Base-by-base conservation (phyloP, 768 basidiomycete genomes). In the Thelephora aurantiotincta region DNA sequence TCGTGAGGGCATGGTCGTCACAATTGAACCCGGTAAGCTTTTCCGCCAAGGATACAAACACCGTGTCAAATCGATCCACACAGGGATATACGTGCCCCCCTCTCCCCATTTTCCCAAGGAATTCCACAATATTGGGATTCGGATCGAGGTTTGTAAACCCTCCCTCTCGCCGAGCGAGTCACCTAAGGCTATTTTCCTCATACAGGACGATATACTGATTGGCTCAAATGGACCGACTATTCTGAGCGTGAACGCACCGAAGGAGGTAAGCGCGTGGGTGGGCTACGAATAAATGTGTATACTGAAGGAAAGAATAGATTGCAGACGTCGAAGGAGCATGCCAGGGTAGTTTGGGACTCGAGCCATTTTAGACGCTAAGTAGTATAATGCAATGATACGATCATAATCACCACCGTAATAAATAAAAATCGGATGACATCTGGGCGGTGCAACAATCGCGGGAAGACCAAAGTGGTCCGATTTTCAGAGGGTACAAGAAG, bases 71-170 rank as follows among this genome's bases (percentile, higher is more conserved):
- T 14, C 37, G 48, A 35, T 48, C 47, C 43, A 44, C 33, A 50
- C 58, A 74, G 91, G 87, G 1, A 73, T 94, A 30, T 97, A 96
- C 58, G 88, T 99, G 35, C 96, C 94, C 2, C 78, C 82, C 1
- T 71, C 74, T 6, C 58, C 78, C 2, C 67, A 76, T 41, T 97
- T 88, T 62, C 96, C 94, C 2, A 82, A 75, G 53, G 75, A 77
- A 45, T 98, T 91, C 63, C 92, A 94, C 55, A 84, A 90, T 52
- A 74, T 96, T 23, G 91, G 88, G 6, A 81, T 98, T 50, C 78
- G 94, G 42, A 90, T 99, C 56, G 94, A 94, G 72, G 86, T 82
- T 48, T 35, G 58, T 57, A 30, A 13, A 53, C 51, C 26, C 4
- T 30, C 5, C n/a, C 9, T 11, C 16, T 35, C 46, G 41, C 41